Conservation (phyloP, 305 asterid species). For the Rubia tinctorum region DNA sequence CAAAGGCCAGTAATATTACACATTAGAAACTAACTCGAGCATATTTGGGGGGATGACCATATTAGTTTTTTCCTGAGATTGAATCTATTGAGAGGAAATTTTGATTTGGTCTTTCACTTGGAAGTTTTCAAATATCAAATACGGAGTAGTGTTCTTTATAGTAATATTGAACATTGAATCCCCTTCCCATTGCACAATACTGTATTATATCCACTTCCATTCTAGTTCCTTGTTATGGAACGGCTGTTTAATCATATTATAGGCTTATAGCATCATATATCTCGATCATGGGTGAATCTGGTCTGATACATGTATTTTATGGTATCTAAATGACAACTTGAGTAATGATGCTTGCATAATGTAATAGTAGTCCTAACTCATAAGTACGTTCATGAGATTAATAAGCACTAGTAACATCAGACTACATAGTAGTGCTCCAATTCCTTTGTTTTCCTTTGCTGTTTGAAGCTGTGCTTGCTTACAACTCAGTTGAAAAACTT, state of each 20-base stretch:
- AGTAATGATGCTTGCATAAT: not conserved
- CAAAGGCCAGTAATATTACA: not conserved
- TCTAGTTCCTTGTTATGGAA: not conserved
- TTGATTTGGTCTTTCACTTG: not conserved
- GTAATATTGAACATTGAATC: not conserved
- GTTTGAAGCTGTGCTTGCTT: not conserved
- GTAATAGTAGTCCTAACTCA: not conserved
- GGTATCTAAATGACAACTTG: slow-evolving; percentile 1
- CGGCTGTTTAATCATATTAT: not conserved
- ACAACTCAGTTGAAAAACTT: not conserved
- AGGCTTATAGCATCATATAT: not conserved
- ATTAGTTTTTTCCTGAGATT: too few relatives aligned
- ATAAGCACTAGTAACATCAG: not conserved
- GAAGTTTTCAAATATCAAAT: not conserved
- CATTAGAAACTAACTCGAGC: not conserved
- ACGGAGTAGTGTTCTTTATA: not conserved
- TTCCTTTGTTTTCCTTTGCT: not conserved
- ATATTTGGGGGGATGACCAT: not conserved
- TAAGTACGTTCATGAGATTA: not conserved
- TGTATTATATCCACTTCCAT: not conserved
- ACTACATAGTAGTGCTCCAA: not conserved
- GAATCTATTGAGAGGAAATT: not conserved
- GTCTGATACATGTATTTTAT: not conserved
- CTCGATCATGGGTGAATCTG: not conserved
- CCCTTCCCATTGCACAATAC: not conserved